These are phyloP conservation scores for Helicocarpus griseus DNA, from an alignment of 2,329 filamentous ascomycete species.

Conservation along the genomic window DNA sequence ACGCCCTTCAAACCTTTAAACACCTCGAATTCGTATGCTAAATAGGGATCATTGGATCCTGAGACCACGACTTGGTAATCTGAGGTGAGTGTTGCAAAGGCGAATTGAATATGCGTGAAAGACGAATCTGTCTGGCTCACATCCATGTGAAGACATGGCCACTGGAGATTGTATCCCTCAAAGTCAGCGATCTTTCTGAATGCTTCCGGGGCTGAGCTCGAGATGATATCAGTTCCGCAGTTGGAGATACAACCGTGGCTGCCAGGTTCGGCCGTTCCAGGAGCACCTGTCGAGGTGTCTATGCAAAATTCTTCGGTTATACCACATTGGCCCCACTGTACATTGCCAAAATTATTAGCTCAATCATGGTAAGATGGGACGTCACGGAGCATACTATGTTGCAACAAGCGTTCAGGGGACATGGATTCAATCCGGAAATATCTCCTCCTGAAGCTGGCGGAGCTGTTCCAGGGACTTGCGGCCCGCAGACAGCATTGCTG, in stretches of 20 bases:
- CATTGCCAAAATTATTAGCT: too few species aligned
- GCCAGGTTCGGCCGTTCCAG: constrained; percentile 25
- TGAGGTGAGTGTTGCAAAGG: constrained; percentile 22
- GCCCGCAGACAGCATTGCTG: constrained; percentile 36
- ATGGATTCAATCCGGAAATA: too few species aligned
- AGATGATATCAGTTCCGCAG: constrained; percentile 31
- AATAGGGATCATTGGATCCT: too few species aligned
- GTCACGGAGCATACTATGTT: too few species aligned
- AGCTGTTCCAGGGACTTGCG: constrained; percentile 33
- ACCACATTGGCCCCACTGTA: constrained; percentile 38
- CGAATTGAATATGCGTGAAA: constrained; percentile 27
- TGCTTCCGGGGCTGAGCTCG: constrained; percentile 11
- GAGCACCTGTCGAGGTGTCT: constrained; percentile 19
- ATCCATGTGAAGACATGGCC: constrained; percentile 19
- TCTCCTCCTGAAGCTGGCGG: too few species aligned
- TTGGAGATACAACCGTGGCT: constrained; percentile 34
- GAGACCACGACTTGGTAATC: constrained; percentile 19
- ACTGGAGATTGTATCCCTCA: constrained; percentile 19
- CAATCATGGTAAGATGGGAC: too few species aligned
- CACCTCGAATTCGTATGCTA: neutral
- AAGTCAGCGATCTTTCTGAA: constrained; percentile 21
- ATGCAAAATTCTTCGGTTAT: constrained; percentile 36
- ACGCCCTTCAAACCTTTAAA: neutral
- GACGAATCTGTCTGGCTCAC: constrained; percentile 12
- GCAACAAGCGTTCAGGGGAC: constrained; percentile 37